Conservation (phyloP, 805 yeast genomes). For the Scheffersomyces stipitis region DNA sequence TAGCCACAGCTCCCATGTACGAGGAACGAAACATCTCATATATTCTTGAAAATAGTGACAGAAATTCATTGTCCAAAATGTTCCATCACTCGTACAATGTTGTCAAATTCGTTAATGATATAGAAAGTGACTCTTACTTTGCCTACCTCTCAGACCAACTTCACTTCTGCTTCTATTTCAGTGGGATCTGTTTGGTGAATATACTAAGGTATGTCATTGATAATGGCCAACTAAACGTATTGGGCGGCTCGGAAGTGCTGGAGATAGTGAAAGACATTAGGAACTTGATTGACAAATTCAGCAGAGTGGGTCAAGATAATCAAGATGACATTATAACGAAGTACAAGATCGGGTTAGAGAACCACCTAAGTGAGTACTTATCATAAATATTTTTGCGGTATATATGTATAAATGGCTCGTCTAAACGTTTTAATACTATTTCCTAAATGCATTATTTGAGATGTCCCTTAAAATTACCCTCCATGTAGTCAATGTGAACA, state of each 20-base stretch:
- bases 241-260: background rate
- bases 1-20: constrained; percentile 7
- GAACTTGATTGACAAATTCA: constrained; percentile 26
- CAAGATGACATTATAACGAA: constrained; percentile 29
- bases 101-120: constrained; percentile 38
- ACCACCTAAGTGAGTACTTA: constrained; percentile 1
- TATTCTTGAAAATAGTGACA: constrained; percentile 24
- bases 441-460: too few relatives aligned
- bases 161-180: constrained; percentile 51
- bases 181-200: constrained; percentile 37
- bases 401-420: too few relatives aligned
- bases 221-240: constrained; percentile 6
- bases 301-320: constrained; percentile 25
- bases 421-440: too few relatives aligned
- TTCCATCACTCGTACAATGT: constrained; percentile 43
- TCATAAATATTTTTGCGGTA: background rate
- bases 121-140: constrained; percentile 56
- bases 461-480: constrained; percentile 44
- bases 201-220: constrained; percentile 13
- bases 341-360: constrained; percentile 24
- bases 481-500: constrained; percentile 72
- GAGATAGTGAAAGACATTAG: constrained; percentile 13
- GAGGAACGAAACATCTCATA: constrained; percentile 21
- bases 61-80: constrained; percentile 31
- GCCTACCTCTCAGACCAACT: constrained; percentile 72